Base-by-base conservation (phyloP, 164 flowering plant species). In the Euptelea pleiosperma region DNA sequence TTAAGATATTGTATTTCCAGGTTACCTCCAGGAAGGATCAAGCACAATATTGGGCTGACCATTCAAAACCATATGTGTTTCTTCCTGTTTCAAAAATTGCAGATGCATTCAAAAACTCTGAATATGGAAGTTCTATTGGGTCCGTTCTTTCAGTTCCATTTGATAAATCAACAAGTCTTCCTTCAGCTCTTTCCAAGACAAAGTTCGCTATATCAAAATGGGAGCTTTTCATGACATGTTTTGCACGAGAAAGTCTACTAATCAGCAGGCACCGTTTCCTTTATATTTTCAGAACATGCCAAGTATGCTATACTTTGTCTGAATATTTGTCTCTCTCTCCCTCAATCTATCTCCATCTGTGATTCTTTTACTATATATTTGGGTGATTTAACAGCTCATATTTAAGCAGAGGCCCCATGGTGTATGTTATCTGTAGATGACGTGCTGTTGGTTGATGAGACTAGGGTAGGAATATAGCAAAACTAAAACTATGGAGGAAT, bases 21-120 rank as follows among this genome's bases (percentile, higher is more conserved):
- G 98, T 91, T 19, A 86, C 98, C 35, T 89, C 96, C 11, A 82
- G 43, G 70, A 91, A 87, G 70, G 95, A 92, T 70, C 98, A 89
- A 73, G 89, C 70, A 10, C 98, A 89, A 63, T 92, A 92, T 46
- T 89, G 98, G 98, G 82, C 80, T 40, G 83, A 89, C 76, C 55
- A 74, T 60, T 78, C 91, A 42, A 85, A 63, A 57, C 93, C 89
- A 7, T 82, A 92, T 59, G 72, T 22, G 8, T 92, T 64, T 58
- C 19, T 89, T 58, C 67, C 93, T 18, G 87, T 71, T 73, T 49
- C 77, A 62, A 73, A 75, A 70, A 87, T 89, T 58, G 84, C 93
- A 40, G 77, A 76, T 44, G 89, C 87, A 29, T 92, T 81, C 58
- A 76, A 57, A 44, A 69, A 61, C 2, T 89, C 96, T 36, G 63